Evolutionary conservation across 2,329 filamentous ascomycete genomes (phyloP).

Genomic region (Onygena corvina): DNA sequence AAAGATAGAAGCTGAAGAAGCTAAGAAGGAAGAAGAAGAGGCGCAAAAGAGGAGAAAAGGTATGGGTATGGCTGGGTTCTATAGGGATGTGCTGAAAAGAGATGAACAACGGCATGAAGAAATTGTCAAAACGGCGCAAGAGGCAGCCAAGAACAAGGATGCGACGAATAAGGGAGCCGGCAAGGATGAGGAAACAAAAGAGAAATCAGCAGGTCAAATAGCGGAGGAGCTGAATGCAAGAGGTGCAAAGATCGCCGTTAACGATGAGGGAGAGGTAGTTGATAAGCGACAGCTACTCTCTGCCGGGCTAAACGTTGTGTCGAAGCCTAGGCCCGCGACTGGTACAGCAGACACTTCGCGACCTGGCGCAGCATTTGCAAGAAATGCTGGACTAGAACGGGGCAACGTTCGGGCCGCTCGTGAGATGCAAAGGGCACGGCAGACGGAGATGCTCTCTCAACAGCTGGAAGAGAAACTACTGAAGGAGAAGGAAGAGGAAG

Average conservation of each 20-base stretch:
- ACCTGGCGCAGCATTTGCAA: conserved; percentile 11
- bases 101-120: conserved; percentile 47
- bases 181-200: conserved; percentile 21
- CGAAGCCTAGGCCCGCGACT: conserved; percentile 37
- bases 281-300: conserved; percentile 52
- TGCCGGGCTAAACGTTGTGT: conserved; percentile 50
- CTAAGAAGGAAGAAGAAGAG: conserved; percentile 42
- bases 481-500: conserved; percentile 46
- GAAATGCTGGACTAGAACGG: conserved; percentile 17
- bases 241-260: conserved; percentile 44
- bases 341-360: conserved; percentile 8
- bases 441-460: conserved; percentile 48
- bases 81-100: conserved; percentile 47
- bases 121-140: conserved; percentile 43
- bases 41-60: conserved; percentile 39
- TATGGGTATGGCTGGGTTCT: conserved; percentile 49
- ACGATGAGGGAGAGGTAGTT: conserved; percentile 53
- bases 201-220: conserved; percentile 42
- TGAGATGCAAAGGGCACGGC: conserved; percentile 40
- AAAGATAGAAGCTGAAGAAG: conserved; percentile 47
- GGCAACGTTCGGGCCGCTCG: conserved; percentile 29
- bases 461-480: conserved; percentile 47
- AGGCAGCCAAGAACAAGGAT: conserved; percentile 23
- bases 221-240: conserved; percentile 43
- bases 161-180: conserved; percentile 26